Base-by-base conservation (phyloP, 805 yeast genomes). In the Metschnikowia vanudenii region DNA sequence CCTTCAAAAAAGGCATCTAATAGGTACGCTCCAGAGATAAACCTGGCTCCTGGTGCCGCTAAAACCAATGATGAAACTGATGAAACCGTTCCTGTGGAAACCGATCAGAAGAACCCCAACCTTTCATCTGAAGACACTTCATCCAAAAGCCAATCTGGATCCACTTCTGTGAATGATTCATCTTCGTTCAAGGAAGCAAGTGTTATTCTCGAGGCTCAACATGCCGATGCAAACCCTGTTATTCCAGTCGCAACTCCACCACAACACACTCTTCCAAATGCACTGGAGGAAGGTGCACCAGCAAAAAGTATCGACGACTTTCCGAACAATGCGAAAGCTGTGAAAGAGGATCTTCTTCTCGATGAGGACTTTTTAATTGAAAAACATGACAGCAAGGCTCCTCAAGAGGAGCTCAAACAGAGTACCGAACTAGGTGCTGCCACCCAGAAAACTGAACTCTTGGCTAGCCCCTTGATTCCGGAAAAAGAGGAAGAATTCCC, bases 21-120 rank as follows among this genome's bases (percentile, higher is more conserved):
- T 34, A 11, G 39, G 39, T 41, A 41, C 17, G 44, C 44, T 10
- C 44, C 44, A 11, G 39, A 6, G 32, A 29, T 13, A n/a, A 29
- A 29, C 32, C 12, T 10, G 8, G 8, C 24, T 8, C 24, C n/a
- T n/a, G n/a, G n/a, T 22, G 8, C 24, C 24, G 32, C 11, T 6
- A 13, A 29, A 29, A 10, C 12, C 5, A 10, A 4, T 4, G 11
- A 29, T 4, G 14, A 29, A 29, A 29, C 14, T 12, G 32, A 37
- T 24, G 30, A n/a, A 26, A 16, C 6, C 14, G 12, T 29, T 29
- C 13, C 24, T 8, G 8, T 22, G 24, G 24, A 22, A 22, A 22
- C 8, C 8, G 8, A 22, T 22, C 4, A 22, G 24, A 8, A 22
- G 8, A 22, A 22, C 8, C 24, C 24, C 4, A 8, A 5, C 24